Conservation (phyloP, 495 filamentous ascomycete genomes). For the Trichoderma gamsii region DNA sequence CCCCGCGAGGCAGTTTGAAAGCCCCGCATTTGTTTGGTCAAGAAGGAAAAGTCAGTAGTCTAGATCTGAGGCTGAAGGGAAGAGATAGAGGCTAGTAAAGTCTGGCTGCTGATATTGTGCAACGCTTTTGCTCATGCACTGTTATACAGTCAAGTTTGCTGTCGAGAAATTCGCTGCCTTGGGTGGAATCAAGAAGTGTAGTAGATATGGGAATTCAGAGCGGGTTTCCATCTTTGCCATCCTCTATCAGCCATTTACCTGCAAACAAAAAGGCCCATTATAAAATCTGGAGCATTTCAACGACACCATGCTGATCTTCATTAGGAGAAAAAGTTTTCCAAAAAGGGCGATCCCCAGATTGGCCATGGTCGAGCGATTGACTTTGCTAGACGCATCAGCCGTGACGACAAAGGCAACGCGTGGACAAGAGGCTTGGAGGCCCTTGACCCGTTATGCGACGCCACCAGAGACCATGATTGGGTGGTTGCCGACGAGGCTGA, state of each 20-base stretch:
- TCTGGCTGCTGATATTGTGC: too few species aligned
- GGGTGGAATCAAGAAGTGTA: too few species aligned
- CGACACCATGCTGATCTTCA: neutral
- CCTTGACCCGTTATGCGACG: neutral
- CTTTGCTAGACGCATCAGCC: neutral
- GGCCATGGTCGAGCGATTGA: neutral
- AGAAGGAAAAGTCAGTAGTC: neutral
- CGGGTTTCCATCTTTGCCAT: too few species aligned
- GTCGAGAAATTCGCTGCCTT: too few species aligned
- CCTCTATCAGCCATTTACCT: too few species aligned
- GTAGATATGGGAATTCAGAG: too few species aligned
- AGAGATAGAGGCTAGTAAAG: neutral
- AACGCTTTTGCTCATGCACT: too few species aligned
- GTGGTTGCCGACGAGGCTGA: neutral
- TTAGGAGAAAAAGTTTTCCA: neutral
- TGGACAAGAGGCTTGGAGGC: constrained; percentile 9
- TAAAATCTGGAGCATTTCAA: neutral
- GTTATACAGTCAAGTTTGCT: too few species aligned
- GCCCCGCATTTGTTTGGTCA: neutral
- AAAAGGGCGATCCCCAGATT: neutral
- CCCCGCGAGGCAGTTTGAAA: constrained; percentile 1
- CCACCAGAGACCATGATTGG: neutral
- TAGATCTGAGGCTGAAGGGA: neutral
- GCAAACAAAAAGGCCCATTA: neutral
- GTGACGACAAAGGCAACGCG: constrained; percentile 6